Evolutionary conservation across 257 asterid genomes (phyloP).

Genomic region (Gentiana macrophylla): DNA sequence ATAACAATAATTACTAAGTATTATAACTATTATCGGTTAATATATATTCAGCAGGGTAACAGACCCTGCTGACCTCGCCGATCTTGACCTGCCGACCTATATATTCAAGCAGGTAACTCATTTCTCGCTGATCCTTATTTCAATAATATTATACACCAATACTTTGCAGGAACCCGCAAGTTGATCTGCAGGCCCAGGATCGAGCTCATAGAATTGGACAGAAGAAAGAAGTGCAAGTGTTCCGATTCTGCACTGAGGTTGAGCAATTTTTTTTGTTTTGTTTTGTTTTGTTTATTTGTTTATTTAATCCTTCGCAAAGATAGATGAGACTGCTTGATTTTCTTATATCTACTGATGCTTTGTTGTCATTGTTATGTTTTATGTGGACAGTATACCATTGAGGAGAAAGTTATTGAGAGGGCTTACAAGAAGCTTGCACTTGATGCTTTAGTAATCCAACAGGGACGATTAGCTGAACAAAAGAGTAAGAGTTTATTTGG

Average conservation of each 20-base stretch:
- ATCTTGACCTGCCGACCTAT: too few species aligned
- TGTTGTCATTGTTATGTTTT: conserved; percentile 2
- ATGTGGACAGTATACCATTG: conserved; percentile 72
- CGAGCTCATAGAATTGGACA: conserved; percentile 99
- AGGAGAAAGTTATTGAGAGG: conserved; percentile 98
- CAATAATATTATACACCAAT: conserved; percentile 3
- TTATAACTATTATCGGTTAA: too few species aligned
- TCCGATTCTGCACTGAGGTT: conserved; percentile 99
- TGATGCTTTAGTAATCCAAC: conserved; percentile 98
- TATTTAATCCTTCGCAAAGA: too few species aligned
- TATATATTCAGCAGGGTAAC: too few species aligned
- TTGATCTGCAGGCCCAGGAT: conserved; percentile 98
- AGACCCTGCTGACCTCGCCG: too few species aligned
- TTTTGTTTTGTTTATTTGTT: too few species aligned
- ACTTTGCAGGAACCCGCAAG: conserved; percentile 89
- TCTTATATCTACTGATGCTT: too few species aligned
- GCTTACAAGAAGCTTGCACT: conserved; percentile 99
- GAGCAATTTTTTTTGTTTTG: background rate
- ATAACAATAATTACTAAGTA: too few species aligned
- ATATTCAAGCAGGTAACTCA: too few species aligned
- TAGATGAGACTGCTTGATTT: too few species aligned
- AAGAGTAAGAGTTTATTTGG: conserved; percentile 47
- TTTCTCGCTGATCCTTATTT: too few species aligned
- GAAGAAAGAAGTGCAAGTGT: conserved; percentile 98
- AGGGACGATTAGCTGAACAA: conserved; percentile 95